Conservation (phyloP, 1,284 basidiomycete species). For the Anthracocystis panici-leucophaei region DNA sequence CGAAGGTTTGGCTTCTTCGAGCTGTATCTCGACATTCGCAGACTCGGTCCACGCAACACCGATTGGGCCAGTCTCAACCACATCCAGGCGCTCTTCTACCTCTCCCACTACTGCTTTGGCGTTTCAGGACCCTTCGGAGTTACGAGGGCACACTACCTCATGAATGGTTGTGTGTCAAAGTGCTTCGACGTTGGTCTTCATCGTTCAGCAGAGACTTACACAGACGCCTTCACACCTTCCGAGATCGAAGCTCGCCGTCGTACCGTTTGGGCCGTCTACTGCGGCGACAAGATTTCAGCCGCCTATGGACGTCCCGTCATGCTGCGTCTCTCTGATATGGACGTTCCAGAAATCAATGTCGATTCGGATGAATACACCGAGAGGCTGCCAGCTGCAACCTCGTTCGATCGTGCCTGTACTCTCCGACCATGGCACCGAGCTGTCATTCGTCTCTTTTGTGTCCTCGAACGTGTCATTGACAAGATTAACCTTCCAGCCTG, state of each 20-base stretch:
- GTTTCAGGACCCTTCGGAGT: constrained; percentile 50
- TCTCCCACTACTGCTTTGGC: constrained; percentile 53
- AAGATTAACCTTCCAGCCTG: constrained; percentile 55
- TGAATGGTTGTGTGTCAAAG: constrained; percentile 53
- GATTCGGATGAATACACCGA: constrained; percentile 50
- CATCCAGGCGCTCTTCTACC: constrained; percentile 53
- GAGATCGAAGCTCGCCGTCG: constrained; percentile 50
- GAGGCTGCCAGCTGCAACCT: constrained; percentile 41
- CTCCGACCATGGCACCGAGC: constrained; percentile 48
- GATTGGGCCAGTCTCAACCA: constrained; percentile 53
- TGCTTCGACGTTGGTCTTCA: constrained; percentile 55
- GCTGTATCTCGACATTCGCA: constrained; percentile 48
- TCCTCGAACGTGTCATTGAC: constrained; percentile 51
- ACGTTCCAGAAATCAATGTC: constrained; percentile 50
- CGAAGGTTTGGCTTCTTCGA: constrained; percentile 49
- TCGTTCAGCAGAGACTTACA: constrained; percentile 53
- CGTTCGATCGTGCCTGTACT: constrained; percentile 44
- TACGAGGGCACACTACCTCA: constrained; percentile 45
- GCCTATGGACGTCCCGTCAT: constrained; percentile 50
- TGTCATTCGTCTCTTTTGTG: constrained; percentile 48
- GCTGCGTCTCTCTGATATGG: constrained; percentile 50
- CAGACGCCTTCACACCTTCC: constrained; percentile 46
- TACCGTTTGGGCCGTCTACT: constrained; percentile 52
- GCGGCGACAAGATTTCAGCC: constrained; percentile 53
- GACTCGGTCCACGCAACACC: constrained; percentile 40